Evolutionary conservation across 1,284 basidiomycete genomes (phyloP).

Genomic region (Sparassis latifolia): DNA sequence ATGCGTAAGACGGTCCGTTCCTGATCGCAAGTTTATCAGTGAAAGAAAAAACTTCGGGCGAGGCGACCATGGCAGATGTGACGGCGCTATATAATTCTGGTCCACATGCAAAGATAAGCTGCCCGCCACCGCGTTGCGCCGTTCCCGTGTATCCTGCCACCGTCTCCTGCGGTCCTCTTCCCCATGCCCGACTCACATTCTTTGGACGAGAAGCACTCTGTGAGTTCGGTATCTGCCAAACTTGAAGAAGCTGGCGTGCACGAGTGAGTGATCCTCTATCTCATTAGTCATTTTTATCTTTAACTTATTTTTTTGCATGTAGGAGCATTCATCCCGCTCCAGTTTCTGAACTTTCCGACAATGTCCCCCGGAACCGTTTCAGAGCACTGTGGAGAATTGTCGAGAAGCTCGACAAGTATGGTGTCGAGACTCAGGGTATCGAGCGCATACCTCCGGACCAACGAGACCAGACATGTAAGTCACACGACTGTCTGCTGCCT

Average conservation of each 20-base stretch:
- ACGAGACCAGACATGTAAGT: slow-evolving; percentile 12
- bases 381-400: slow-evolving; percentile 18
- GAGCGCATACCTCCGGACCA: slow-evolving; percentile 23
- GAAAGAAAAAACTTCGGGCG: too few relatives aligned
- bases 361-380: slow-evolving; percentile 5
- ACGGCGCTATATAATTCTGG: too few relatives aligned
- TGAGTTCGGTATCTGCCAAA: not conserved
- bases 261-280: not conserved
- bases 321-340: not conserved
- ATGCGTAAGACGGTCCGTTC: too few relatives aligned
- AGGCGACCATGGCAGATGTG: too few relatives aligned
- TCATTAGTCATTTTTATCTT: too few relatives aligned
- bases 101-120: too few relatives aligned
- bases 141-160: too few relatives aligned
- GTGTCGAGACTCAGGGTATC: slow-evolving; percentile 24
- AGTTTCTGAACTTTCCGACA: not conserved
- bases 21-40: too few relatives aligned
- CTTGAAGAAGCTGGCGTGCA: not conserved
- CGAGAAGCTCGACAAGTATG: slow-evolving; percentile 20
- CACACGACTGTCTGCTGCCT: slow-evolving; percentile 1
- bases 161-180: not conserved
- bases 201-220: not conserved
- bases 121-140: too few relatives aligned
- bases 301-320: not conserved
- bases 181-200: not conserved